Evolutionary conservation across 345 rosid genomes (phyloP), one percentile per base, ranked within the genome.

Genomic region (Linum lewisii): DNA sequence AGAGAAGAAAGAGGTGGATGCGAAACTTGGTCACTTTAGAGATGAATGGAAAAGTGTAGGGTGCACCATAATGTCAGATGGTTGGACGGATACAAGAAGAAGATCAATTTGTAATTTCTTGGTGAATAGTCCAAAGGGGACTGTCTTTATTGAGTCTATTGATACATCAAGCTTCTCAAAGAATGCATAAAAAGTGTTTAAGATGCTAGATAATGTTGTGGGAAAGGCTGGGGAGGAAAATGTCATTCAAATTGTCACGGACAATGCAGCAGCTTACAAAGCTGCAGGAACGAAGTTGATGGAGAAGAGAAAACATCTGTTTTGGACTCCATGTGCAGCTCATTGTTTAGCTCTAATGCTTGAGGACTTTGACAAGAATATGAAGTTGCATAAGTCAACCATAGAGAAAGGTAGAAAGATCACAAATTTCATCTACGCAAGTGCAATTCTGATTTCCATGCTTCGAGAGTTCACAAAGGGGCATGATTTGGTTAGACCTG

Each of bases 231-330:
- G 51, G 14, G 50, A 32, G 13, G 50, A 62, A 5, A 61, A 61
- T 51, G 58, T 62, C 7, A 29, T 62, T 14, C 49, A 62, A 32
- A 54, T 32, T 10, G 58, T 62, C 3, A 62, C 50, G 1, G 50
- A 62, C 21, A 61, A 53, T 62, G 66, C 58, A n/a, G 11, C 50
- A 1, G 53, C 32, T 51, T 62, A 62, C 18, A 62, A 51, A 34
- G 49, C 26, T 16, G 6, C 38, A 26, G 11, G 19, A 13, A 18
- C 21, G 10, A 6, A 7, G 32, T 60, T 52, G 15, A 51, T 51
- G 51, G 49, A 49, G 29, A 60, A 45, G 24, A 60, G 24, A 45
- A 60, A 47, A 21, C 21, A 47, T 11, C 10, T 60, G 11, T 60
- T 2, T 24, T 60, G 54, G 54, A 60, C 14, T 3, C 63, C 63